Evolutionary conservation across 192 early-diverging fungal species (phyloP).

Genomic region (Coemansia javaensis): DNA sequence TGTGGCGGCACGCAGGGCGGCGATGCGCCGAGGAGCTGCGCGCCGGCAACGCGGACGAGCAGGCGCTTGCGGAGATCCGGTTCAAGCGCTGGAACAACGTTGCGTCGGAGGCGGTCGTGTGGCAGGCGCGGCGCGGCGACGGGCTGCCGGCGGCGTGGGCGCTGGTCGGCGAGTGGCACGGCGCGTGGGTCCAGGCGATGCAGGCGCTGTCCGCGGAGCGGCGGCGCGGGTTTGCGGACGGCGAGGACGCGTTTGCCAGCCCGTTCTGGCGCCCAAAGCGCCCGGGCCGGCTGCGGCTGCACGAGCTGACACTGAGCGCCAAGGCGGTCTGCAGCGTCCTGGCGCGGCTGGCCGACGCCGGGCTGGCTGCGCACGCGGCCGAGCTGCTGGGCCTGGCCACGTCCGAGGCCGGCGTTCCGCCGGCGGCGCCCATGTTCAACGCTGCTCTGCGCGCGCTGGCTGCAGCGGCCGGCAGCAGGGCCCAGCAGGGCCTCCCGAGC

Average conservation of each 20-base stretch:
- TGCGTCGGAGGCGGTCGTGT: slow-evolving; percentile 17
- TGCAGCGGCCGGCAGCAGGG: not conserved
- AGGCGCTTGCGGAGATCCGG: slow-evolving; percentile 15
- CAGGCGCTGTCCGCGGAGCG: slow-evolving; percentile 17
- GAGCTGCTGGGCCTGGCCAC: slow-evolving; percentile 31
- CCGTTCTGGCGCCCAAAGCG: slow-evolving; percentile 38
- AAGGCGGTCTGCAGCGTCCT: slow-evolving; percentile 13
- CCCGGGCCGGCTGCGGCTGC: slow-evolving; percentile 21
- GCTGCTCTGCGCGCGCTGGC: slow-evolving; percentile 17
- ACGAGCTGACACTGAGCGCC: slow-evolving; percentile 36
- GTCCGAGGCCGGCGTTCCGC: slow-evolving; percentile 24
- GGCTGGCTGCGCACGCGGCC: slow-evolving; percentile 3
- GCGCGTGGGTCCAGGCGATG: slow-evolving; percentile 26
- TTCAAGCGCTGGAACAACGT: slow-evolving; percentile 49
- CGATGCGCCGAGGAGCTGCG: slow-evolving; percentile 7
- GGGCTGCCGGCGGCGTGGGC: slow-evolving; percentile 10
- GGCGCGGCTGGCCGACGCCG: slow-evolving; percentile 4
- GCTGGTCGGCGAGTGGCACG: slow-evolving; percentile 28
- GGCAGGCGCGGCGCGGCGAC: not conserved
- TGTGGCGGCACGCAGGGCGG: slow-evolving; percentile 21
- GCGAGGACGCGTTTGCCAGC: slow-evolving; percentile 9
- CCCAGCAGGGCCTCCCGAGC: not conserved
- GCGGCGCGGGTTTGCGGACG: slow-evolving; percentile 14
- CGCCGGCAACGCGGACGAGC: not conserved
- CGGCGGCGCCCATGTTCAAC: slow-evolving; percentile 27